Evolutionary conservation across 2,329 filamentous ascomycete species (phyloP).

Genomic region (Cercospora sp.): DNA sequence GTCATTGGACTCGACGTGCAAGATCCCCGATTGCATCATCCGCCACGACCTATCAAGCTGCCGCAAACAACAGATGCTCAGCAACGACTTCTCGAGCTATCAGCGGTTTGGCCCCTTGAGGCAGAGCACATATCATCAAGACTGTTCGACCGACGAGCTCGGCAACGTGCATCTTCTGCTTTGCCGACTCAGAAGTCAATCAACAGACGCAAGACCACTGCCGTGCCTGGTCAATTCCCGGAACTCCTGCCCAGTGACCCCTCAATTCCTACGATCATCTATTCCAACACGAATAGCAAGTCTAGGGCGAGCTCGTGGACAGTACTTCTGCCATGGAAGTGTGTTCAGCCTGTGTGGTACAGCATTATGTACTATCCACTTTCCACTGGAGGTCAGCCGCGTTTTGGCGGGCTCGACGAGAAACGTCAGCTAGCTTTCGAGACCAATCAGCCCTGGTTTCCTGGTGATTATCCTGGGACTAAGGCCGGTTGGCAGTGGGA

Average conservation of each 20-base stretch:
- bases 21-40: constrained; percentile 79
- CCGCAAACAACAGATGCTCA: constrained; percentile 33
- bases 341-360: constrained; percentile 82
- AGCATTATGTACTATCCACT: constrained; percentile 79
- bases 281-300: constrained; percentile 46
- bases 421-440: constrained; percentile 80
- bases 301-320: constrained; percentile 70
- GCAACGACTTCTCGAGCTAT: constrained; percentile 55
- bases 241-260: constrained; percentile 63
- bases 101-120: constrained; percentile 70
- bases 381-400: constrained; percentile 74
- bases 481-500: constrained; percentile 79
- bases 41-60: constrained; percentile 57
- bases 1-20: constrained; percentile 70
- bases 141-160: constrained; percentile 68
- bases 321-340: constrained; percentile 85
- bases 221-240: constrained; percentile 63
- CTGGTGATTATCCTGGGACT: constrained; percentile 78
- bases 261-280: constrained; percentile 72
- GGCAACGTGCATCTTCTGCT: constrained; percentile 64
- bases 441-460: constrained; percentile 76
- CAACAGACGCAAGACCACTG: constrained; percentile 69
- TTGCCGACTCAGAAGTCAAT: constrained; percentile 76
- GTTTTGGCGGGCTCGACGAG: constrained; percentile 80
- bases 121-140: constrained; percentile 38